phyloP scores from a whole-genome alignment of 768 basidiomycete species.

The Gymnopilus dilepis region DNA sequence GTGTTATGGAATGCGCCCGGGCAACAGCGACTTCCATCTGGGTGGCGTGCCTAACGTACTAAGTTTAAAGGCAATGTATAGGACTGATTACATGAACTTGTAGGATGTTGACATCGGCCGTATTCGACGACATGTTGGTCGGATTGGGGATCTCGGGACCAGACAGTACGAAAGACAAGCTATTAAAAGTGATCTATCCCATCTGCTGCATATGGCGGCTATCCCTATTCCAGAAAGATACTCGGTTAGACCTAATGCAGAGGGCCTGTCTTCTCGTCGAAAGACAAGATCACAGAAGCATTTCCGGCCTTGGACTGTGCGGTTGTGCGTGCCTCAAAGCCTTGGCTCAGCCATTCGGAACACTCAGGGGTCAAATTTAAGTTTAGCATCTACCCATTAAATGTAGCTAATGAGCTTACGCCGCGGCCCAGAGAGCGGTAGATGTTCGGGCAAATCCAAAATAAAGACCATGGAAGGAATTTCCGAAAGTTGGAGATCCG shows the following conservation, averaged over 20 bases:
- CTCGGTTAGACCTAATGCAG: background rate
- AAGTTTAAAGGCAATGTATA: background rate
- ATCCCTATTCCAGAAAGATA: background rate
- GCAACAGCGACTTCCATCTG: background rate
- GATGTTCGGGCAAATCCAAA: constrained; percentile 9
- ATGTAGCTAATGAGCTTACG: background rate
- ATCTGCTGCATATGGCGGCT: background rate
- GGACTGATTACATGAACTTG: background rate
- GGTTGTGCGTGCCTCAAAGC: background rate
- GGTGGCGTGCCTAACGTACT: background rate
- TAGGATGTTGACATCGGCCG: background rate
- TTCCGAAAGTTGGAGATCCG: background rate
- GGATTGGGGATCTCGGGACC: constrained; percentile 10
- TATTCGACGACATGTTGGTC: constrained; percentile 4
- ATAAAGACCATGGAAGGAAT: background rate
- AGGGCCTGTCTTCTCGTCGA: background rate
- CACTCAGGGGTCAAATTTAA: background rate
- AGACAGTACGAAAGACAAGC: background rate
- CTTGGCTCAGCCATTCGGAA: background rate
- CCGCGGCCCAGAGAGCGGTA: constrained; percentile 11
- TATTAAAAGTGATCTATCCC: constrained; percentile 3
- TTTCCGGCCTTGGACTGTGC: background rate
- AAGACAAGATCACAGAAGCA: background rate
- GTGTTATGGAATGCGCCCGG: background rate
- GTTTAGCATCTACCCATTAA: background rate